A percentile compares a stretch with the other conserved stretches of the same genome.
Evolutionary conservation across 176 grass and related monocot species (phyloP).

Genomic region (Themeda triandra): DNA sequence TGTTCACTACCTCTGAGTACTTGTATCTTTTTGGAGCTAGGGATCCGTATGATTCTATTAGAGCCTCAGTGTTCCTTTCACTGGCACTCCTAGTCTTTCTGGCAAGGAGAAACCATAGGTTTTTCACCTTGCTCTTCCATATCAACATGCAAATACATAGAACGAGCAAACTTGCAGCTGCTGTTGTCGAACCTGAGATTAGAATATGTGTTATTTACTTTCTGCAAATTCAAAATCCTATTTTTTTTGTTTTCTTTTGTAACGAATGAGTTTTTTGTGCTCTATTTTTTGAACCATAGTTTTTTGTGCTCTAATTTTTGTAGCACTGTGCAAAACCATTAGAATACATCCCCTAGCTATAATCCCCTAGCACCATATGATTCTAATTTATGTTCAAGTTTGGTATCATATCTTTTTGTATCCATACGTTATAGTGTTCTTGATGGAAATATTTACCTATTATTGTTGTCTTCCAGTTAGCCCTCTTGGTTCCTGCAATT

Average conservation of each 20-base stretch:
- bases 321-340: too few species aligned
- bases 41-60: conserved; percentile 24
- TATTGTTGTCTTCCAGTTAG: neutral
- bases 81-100: neutral
- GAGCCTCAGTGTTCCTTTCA: conserved; percentile 2
- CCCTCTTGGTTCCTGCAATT: neutral
- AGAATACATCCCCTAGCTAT: too few species aligned
- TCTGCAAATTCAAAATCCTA: neutral
- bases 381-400: too few species aligned
- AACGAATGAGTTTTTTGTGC: neutral
- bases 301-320: too few species aligned
- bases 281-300: neutral
- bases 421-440: too few species aligned
- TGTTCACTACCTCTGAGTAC: too few species aligned
- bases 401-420: too few species aligned
- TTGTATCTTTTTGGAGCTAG: conserved; percentile 43
- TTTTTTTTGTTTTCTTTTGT: neutral
- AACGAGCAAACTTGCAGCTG: neutral
- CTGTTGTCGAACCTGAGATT: neutral
- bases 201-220: neutral
- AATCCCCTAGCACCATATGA: too few species aligned
- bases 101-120: neutral
- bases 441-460: neutral
- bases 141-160: neutral
- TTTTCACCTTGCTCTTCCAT: neutral